Percentiles rank a stretch among this genome's conserved stretches.
phyloP scores from a whole-genome alignment of 441 rosid genomes.

The Pelargonium fulgidum region DNA sequence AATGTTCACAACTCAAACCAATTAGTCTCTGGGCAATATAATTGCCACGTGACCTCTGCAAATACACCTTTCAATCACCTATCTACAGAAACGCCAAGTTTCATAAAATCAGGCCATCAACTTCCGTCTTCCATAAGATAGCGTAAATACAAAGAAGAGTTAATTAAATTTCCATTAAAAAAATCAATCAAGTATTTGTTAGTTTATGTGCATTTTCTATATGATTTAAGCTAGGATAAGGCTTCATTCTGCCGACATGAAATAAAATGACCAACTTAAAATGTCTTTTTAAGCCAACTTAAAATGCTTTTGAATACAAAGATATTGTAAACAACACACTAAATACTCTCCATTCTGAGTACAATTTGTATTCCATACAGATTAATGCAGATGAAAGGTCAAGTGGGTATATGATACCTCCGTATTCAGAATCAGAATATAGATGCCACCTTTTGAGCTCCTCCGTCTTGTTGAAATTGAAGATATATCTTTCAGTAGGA shows the following conservation, averaged over 20 bases:
- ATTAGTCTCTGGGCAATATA: not conserved
- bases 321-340: no score
- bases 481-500: constrained; percentile 58
- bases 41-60: not conserved
- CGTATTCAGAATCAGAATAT: constrained; percentile 83
- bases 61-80: no score
- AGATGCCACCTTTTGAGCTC: constrained; percentile 83
- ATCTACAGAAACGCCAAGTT: no score
- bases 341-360: not conserved
- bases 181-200: not conserved
- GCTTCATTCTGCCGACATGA: no score
- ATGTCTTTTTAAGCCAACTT: no score
- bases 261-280: no score
- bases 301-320: no score
- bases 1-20: constrained; percentile 15
- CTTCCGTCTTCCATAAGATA: not conserved
- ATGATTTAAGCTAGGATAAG: not conserved
- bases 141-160: not conserved
- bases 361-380: no score
- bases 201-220: not conserved
- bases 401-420: constrained; percentile 44
- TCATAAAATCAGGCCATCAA: not conserved
- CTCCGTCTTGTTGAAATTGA: constrained; percentile 62
- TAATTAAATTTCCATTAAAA: not conserved
- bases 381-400: not conserved